phyloP scores from a whole-genome alignment of 78 protist species.

The Dictyostelium purpureum region DNA sequence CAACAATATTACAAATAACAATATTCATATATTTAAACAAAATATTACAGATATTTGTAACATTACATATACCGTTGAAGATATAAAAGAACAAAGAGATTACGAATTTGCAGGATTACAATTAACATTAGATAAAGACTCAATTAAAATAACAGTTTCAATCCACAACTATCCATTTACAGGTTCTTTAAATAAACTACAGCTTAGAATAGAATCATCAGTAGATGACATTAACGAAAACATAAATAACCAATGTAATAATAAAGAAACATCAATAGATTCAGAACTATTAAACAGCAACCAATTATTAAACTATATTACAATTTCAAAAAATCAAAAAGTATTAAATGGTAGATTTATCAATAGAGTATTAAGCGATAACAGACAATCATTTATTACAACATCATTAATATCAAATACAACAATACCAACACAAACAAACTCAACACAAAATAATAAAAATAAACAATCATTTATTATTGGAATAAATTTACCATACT shows the following conservation, averaged over 20 bases:
- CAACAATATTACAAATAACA: not conserved
- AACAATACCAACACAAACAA: not conserved
- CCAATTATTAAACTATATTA: not conserved
- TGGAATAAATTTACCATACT: slow-evolving; percentile 5
- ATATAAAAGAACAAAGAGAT: not conserved
- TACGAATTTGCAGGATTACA: not conserved
- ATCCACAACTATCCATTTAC: not conserved
- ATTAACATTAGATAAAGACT: not conserved
- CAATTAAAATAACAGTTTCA: not conserved
- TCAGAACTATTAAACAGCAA: not conserved
- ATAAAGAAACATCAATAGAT: not conserved
- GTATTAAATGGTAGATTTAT: not conserved
- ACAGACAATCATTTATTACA: not conserved
- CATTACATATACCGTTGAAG: not conserved
- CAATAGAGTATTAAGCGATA: not conserved
- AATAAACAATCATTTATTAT: no score
- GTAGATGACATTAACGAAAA: not conserved
- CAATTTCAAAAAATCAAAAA: not conserved
- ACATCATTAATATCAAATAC: not conserved
- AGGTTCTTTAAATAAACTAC: not conserved
- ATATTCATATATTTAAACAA: not conserved
- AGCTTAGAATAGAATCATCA: not conserved
- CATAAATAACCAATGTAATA: not conserved
- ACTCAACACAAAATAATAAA: no score
- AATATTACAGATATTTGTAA: not conserved